Evolutionary conservation across 2,329 filamentous ascomycete genomes (phyloP).

Genomic region (Rutstroemia sp.): DNA sequence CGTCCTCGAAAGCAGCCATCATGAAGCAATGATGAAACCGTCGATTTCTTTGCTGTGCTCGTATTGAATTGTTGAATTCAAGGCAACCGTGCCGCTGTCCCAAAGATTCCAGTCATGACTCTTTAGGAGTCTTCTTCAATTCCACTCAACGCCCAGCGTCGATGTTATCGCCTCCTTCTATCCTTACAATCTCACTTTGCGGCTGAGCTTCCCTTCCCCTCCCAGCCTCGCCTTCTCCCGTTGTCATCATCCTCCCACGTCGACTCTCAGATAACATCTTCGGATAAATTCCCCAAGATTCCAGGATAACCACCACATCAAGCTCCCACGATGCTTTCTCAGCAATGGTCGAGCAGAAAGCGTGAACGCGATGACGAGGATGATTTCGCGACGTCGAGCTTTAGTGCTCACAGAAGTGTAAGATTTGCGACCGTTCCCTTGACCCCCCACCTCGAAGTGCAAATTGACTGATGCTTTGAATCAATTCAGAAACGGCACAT

Average conservation of each 20-base stretch:
- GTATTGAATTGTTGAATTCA: too few species aligned
- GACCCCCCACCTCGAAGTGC: not conserved
- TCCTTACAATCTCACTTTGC: not conserved
- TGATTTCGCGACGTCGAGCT: slow-evolving; percentile 20
- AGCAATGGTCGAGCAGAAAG: slow-evolving; percentile 19
- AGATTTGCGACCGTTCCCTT: slow-evolving; percentile 4
- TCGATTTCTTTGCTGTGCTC: too few species aligned
- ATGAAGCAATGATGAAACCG: too few species aligned
- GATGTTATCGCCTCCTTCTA: not conserved
- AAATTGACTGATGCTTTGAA: not conserved
- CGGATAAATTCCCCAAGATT: not conserved
- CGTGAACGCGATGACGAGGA: slow-evolving; percentile 26
- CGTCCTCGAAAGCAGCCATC: too few species aligned
- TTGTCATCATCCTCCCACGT: too few species aligned
- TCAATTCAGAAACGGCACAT: slow-evolving; percentile 28
- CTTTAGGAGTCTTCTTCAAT: too few species aligned
- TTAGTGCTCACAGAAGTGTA: slow-evolving; percentile 28
- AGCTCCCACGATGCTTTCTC: not conserved
- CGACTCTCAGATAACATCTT: too few species aligned
- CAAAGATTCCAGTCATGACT: too few species aligned
- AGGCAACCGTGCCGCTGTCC: too few species aligned
- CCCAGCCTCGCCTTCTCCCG: not conserved
- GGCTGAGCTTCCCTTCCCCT: not conserved
- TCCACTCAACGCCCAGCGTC: too few species aligned
- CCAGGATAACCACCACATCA: not conserved